phyloP scores from a whole-genome alignment of 345 rosid species.

The Crucihimalaya himalaica region DNA sequence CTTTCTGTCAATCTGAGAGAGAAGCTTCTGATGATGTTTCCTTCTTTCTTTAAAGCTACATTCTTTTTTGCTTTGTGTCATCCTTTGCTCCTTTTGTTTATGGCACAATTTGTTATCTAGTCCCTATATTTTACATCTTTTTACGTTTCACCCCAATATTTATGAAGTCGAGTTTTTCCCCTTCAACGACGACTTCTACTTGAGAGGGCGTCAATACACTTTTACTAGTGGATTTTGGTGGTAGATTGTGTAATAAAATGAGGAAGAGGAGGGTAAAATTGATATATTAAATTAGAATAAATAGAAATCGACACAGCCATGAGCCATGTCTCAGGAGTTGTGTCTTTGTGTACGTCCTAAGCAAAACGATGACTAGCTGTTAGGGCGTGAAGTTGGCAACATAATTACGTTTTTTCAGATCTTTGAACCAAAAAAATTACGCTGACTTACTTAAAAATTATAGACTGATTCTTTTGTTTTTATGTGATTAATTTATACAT shows the following conservation, averaged over 20 bases:
- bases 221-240: neutral
- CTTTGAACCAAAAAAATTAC: neutral
- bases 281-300: neutral
- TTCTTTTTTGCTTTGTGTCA: conserved; percentile 34
- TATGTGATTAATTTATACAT: neutral
- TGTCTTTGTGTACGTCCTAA: conserved; percentile 37
- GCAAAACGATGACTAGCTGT: conserved; percentile 36
- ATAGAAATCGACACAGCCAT: conserved; percentile 40
- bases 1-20: conserved; percentile 24
- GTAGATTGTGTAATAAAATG: conserved; percentile 13
- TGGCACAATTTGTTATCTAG: neutral
- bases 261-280: neutral
- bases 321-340: conserved; percentile 40
- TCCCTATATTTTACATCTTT: neutral
- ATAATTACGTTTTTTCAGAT: conserved; percentile 14
- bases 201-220: too few species aligned
- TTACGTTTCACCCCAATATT: conserved; percentile 29
- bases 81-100: conserved; percentile 21
- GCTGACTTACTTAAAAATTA: neutral
- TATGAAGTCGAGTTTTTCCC: neutral
- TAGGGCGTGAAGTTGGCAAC: conserved; percentile 40
- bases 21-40: conserved; percentile 39
- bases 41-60: conserved; percentile 38
- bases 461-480: neutral
- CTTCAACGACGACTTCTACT: conserved; percentile 16